A percentile compares a stretch with the other conserved stretches of the same genome.
These are phyloP conservation scores for Penicillium waksmanii DNA, from an alignment of 495 filamentous ascomycete genomes.

Conservation along the genomic window DNA sequence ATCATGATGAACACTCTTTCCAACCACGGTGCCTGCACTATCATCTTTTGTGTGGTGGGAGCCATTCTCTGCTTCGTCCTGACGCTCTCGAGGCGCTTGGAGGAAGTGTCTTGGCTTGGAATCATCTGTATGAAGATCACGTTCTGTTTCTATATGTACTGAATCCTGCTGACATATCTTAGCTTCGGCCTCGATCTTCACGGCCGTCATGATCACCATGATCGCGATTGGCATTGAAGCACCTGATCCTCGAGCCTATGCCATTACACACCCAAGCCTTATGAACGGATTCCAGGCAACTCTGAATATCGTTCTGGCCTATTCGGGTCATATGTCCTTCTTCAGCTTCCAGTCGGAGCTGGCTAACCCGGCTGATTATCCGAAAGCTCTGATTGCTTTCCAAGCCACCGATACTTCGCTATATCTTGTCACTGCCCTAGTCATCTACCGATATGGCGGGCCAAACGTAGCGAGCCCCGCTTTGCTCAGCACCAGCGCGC, in stretches of 20 bases:
- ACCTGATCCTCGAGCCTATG: slow-evolving; percentile 17
- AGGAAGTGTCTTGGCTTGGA: slow-evolving; percentile 24
- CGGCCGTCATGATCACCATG: slow-evolving; percentile 69
- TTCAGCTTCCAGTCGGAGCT: slow-evolving; percentile 79
- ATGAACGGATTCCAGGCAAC: slow-evolving; percentile 58
- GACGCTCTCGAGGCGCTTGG: slow-evolving; percentile 19
- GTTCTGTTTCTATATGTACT: slow-evolving; percentile 29
- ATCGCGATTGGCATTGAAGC: slow-evolving; percentile 57
- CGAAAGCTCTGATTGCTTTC: slow-evolving; percentile 64
- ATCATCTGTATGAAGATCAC: neutral
- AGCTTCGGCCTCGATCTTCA: slow-evolving; percentile 54
- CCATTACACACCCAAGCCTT: slow-evolving; percentile 23
- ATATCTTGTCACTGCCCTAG: slow-evolving; percentile 66
- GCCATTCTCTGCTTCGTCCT: slow-evolving; percentile 24
- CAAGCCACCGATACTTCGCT: slow-evolving; percentile 64
- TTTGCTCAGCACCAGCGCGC: slow-evolving; percentile 61
- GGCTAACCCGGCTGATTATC: slow-evolving; percentile 64
- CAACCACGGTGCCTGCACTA: slow-evolving; percentile 65
- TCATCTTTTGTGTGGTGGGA: slow-evolving; percentile 57
- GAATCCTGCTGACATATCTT: slow-evolving; percentile 41
- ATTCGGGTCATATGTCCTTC: slow-evolving; percentile 68
- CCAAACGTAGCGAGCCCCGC: slow-evolving; percentile 68
- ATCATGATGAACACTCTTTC: slow-evolving; percentile 72
- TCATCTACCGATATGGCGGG: slow-evolving; percentile 75
- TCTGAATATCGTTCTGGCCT: slow-evolving; percentile 75